Base-by-base conservation (phyloP, 116 monocot species). In the Trichopus zeylanicus region DNA sequence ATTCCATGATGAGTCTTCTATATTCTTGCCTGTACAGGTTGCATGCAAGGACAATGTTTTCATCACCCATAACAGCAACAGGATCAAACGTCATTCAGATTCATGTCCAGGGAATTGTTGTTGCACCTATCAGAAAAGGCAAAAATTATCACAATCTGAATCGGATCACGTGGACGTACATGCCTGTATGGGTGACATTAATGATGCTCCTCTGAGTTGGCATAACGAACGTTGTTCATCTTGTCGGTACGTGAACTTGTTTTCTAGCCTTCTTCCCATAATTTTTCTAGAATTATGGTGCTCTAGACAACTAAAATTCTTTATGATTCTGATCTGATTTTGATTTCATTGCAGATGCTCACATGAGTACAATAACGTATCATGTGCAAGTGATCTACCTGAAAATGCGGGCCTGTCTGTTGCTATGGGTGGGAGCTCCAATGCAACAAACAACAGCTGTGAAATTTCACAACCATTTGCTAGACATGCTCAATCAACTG, bases 371-470 rank as follows among this genome's bases (percentile, higher is more conserved):
- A 18, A 26, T 31, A 52, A 29, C 29, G 63, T 59, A 22, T 72
- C 66, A 25, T 53, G 51, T 66, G 46, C 39, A 26, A 51, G 70
- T 31, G n/a, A 69, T 57, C 56, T 34, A 10, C 55, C 47, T 10
- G 70, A 62, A 46, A 47, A 48, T 47, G 42, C 52, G 51, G n/a
- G 61, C 7, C 46, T 57, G 23, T 81, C 47, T 46, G 47, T 54
- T 53, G 48, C 73, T 59, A 78, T 84, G 72, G 81, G 78, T n/a
- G 76, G 68, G 49, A 68, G 60, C 54, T 52, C 65, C 18, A 67
- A 74, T 5, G 48, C 64, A 31, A 56, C 63, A 16, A 61, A 65
- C 33, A 67, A 24, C 27, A 64, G 22, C 26, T 64, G 48, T 47
- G 59, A 53, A 25, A 61, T 25, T 55, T 54, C 52, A 20, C 64